These are phyloP conservation scores for Penicilliopsis zonata DNA, from an alignment of 495 filamentous ascomycete species.

Conservation along the genomic window DNA sequence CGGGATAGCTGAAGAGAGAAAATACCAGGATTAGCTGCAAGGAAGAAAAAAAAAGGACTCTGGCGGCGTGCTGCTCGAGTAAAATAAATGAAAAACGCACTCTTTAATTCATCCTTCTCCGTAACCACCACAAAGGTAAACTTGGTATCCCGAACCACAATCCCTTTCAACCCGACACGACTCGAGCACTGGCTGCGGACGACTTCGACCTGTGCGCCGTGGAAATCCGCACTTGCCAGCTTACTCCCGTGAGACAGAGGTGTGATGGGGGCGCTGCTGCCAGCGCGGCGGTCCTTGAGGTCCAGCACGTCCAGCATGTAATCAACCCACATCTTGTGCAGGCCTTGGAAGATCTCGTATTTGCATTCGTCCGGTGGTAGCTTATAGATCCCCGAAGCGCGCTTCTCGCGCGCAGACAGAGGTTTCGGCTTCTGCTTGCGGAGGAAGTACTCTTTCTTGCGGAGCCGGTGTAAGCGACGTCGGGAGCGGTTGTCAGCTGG, in stretches of 20 bases:
- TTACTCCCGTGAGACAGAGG: conserved; percentile 47
- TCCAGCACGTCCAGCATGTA: conserved; percentile 71
- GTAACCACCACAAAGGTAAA: conserved; percentile 79
- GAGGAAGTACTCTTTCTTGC: conserved; percentile 39
- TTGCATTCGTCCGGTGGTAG: conserved; percentile 56
- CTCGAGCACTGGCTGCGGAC: conserved; percentile 68
- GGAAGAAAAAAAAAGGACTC: neutral
- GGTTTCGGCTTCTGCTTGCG: conserved; percentile 60
- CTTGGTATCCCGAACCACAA: conserved; percentile 80
- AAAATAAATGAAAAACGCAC: conserved; percentile 32
- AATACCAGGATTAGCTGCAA: conserved; percentile 1
- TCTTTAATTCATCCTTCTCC: conserved; percentile 44
- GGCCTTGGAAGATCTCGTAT: conserved; percentile 61
- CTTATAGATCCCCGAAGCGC: conserved; percentile 56
- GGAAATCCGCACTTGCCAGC: conserved; percentile 74
- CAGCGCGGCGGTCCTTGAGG: conserved; percentile 28
- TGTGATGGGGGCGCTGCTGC: conserved; percentile 32
- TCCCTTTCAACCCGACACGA: conserved; percentile 71
- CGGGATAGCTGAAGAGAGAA: conserved; percentile 44
- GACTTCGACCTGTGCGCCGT: conserved; percentile 77
- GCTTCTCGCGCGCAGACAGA: conserved; percentile 70
- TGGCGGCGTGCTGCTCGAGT: no score
- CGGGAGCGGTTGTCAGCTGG: conserved; percentile 50
- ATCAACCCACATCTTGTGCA: conserved; percentile 67
- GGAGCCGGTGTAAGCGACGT: conserved; percentile 45